Evolutionary conservation across 306 rosid species (phyloP), one percentile per base, ranked within the genome.

Genomic region (Malus sylvestris): DNA sequence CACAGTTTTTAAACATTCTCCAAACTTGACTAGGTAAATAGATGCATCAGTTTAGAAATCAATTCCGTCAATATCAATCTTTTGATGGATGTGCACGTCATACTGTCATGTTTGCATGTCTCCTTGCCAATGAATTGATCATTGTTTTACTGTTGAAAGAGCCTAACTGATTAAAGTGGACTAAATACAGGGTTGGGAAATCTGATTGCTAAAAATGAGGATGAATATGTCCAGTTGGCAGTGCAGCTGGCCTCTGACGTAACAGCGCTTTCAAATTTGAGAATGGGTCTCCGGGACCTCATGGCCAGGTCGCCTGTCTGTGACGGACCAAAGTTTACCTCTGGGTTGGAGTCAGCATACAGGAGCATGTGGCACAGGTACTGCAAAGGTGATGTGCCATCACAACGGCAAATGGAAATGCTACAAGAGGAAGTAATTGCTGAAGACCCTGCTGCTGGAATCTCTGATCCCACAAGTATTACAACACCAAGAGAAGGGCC

Each of bases 311-410:
- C 98, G 35, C 96, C 98, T 15, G 83, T 91, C 42, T 93, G 99
- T 75, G 90, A 93, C 67, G 98, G 97, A 42, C 86, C 88, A 45
- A 91, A 89, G 52, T 93, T 89, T 63, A 62, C 70, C 72, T 87
- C 42, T 52, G 93, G 97, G 67, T 82, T 93, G 42, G 98, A 93
- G 77, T 89, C 89, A 20, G 57, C 85, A 51, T 92, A 89, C 74
- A 81, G 99, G 66, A 85, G 83, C 52, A 90, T 95, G 89, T 95
- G 99, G 99, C 84, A 74, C 68, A 82, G 91, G 73, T 95, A 95
- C 83, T 95, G 99, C 74, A 82, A 90, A 71, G 99, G 99, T 25
- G 99, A 95, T 29, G 88, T 90, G 70, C 99, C 97, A 22, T 91
- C 99, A 79, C 85, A 84, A 77, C 86, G 83, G 78, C 87, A 82